Evolutionary conservation across 2,329 filamentous ascomycete species (phyloP).

Genomic region (Penicillium sp.): DNA sequence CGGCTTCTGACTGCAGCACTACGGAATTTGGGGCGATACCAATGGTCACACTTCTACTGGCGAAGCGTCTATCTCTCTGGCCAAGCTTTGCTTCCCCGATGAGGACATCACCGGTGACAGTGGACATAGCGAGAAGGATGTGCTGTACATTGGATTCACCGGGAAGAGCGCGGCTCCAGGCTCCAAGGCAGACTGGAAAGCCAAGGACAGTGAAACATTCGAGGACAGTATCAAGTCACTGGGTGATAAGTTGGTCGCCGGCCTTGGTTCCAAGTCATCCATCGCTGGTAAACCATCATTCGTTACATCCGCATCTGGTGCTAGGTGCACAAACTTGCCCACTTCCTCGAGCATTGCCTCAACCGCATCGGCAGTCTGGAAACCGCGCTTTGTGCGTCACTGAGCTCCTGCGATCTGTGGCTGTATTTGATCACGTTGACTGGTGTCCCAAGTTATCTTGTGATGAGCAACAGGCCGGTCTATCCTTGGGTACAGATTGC

Average conservation of each 20-base stretch:
- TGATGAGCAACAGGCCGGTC: too few relatives aligned
- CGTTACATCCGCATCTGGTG: neutral
- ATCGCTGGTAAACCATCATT: neutral
- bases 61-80: conserved; percentile 59
- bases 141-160: conserved; percentile 62
- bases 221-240: conserved; percentile 53
- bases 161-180: conserved; percentile 59
- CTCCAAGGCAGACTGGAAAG: conserved; percentile 55
- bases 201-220: conserved; percentile 28
- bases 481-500: too few relatives aligned
- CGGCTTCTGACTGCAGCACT: conserved; percentile 28
- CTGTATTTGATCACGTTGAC: too few relatives aligned
- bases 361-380: neutral
- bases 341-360: neutral
- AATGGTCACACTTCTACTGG: conserved; percentile 59
- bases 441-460: too few relatives aligned
- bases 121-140: conserved; percentile 58
- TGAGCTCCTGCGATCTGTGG: too few relatives aligned
- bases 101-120: conserved; percentile 53
- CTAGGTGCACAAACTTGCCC: neutral
- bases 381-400: neutral
- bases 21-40: conserved; percentile 62
- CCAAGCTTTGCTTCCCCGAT: conserved; percentile 57
- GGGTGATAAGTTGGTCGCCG: conserved; percentile 53
- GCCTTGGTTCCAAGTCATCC: conserved; percentile 5